A percentile compares a stretch with the other conserved stretches of the same genome.
phyloP scores from a whole-genome alignment of 495 filamentous ascomycete genomes.

The Hypoxylon rickii region DNA sequence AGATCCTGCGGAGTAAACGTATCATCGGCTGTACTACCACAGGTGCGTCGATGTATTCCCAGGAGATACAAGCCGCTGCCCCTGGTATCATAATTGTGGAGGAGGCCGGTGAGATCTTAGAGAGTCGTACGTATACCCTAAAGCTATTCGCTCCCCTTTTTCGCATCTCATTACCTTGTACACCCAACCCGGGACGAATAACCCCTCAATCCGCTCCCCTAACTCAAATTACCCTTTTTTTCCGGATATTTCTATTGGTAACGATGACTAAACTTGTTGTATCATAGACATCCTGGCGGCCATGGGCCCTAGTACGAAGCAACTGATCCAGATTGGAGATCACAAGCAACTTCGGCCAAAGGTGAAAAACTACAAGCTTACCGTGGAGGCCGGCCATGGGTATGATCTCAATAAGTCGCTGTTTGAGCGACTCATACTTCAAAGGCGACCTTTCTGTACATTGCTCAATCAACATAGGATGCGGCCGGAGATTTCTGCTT shows the following conservation, averaged over 20 bases:
- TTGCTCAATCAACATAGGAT: conserved; percentile 71
- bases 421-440: conserved; percentile 69
- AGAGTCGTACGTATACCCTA: conserved; percentile 47
- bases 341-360: conserved; percentile 79
- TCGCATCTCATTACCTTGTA: neutral
- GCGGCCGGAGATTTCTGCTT: conserved; percentile 67
- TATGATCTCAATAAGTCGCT: conserved; percentile 73
- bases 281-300: conserved; percentile 63
- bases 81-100: conserved; percentile 69
- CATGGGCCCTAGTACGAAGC: conserved; percentile 61
- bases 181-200: neutral
- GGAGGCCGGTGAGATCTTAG: conserved; percentile 80
- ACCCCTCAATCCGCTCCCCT: neutral
- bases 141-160: neutral
- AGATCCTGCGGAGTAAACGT: conserved; percentile 57
- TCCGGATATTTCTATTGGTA: too few relatives aligned
- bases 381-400: conserved; percentile 67
- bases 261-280: conserved; percentile 26
- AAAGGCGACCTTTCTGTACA: conserved; percentile 58
- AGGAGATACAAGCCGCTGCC: conserved; percentile 53
- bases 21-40: conserved; percentile 81
- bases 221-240: neutral
- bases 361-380: conserved; percentile 65
- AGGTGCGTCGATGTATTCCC: conserved; percentile 65
- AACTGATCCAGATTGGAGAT: conserved; percentile 76